Conservation (phyloP, 2,329 filamentous ascomycete genomes). For the Colletotrichum acutatum region DNA sequence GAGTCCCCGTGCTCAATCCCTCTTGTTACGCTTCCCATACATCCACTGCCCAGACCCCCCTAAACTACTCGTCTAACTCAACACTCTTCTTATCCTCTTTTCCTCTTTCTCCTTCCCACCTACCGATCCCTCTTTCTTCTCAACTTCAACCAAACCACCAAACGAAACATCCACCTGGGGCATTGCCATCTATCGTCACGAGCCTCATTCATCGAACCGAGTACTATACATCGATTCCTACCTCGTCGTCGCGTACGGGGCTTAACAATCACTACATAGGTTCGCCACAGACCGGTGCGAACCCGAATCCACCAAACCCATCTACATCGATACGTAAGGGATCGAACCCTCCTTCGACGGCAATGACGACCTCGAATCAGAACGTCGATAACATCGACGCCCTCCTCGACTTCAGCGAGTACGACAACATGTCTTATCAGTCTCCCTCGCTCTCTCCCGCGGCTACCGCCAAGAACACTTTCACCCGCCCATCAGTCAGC, state of each 20-base stretch:
- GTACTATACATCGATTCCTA: background rate
- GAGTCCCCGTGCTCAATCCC: slow-evolving; percentile 22
- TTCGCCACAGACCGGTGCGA: slow-evolving; percentile 5
- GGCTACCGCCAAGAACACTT: slow-evolving; percentile 62
- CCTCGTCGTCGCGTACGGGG: background rate
- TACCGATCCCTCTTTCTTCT: slow-evolving; percentile 33
- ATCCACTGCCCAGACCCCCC: slow-evolving; percentile 26
- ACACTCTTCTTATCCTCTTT: slow-evolving; percentile 20
- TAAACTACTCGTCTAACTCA: background rate
- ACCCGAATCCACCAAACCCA: background rate
- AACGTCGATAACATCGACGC: slow-evolving; percentile 66
- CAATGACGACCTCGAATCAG: slow-evolving; percentile 54
- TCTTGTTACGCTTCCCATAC: slow-evolving; percentile 28
- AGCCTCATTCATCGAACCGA: slow-evolving; percentile 17
- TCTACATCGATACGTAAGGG: slow-evolving; percentile 17
- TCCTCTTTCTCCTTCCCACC: slow-evolving; percentile 3
- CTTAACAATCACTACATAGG: background rate
- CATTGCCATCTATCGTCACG: slow-evolving; percentile 17
- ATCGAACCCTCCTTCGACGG: slow-evolving; percentile 29
- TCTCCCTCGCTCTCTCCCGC: slow-evolving; percentile 70
- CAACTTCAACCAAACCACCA: slow-evolving; percentile 10
- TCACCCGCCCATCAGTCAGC: slow-evolving; percentile 61
- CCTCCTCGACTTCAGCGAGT: slow-evolving; percentile 70
- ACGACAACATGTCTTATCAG: slow-evolving; percentile 69
- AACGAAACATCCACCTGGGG: slow-evolving; percentile 19